A percentile compares a stretch with the other conserved stretches of the same genome.
These are phyloP conservation scores for Lepidium africanum DNA, from an alignment of 345 rosid genomes.

Conservation along the genomic window DNA sequence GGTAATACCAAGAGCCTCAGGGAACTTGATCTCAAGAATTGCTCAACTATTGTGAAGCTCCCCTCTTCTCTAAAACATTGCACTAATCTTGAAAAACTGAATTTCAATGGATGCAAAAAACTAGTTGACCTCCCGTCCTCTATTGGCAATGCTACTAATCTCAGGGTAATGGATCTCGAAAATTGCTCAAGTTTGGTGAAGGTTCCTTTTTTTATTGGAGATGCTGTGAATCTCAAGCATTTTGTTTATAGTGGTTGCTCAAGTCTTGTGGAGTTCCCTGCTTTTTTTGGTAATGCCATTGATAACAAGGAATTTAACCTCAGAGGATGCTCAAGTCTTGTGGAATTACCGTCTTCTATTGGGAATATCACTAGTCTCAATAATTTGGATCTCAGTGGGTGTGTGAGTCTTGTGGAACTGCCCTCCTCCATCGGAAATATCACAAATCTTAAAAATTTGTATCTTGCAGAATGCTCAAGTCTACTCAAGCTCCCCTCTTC, in stretches of 20 bases:
- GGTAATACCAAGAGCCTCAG: neutral
- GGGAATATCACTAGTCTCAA: neutral
- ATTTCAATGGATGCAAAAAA: neutral
- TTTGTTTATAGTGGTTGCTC: neutral
- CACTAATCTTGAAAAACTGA: neutral
- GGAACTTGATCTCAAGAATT: neutral
- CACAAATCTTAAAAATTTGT: neutral
- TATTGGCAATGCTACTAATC: neutral
- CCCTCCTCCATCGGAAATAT: neutral
- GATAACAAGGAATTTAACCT: neutral
- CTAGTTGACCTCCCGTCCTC: neutral
- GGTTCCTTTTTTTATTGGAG: neutral
- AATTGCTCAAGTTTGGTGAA: neutral
- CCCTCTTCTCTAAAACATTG: neutral
- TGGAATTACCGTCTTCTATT: neutral
- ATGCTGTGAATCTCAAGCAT: neutral
- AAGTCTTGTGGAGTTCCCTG: neutral
- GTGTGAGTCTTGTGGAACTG: neutral
- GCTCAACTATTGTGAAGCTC: neutral
- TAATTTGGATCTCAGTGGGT: neutral
- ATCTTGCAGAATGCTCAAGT: neutral
- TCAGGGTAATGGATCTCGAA: neutral
- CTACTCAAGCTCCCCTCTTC: neutral
- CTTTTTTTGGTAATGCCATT: neutral
- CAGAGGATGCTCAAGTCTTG: neutral